Evolutionary conservation across 305 asterid genomes (phyloP).

Genomic region (Fraxinus albicans): DNA sequence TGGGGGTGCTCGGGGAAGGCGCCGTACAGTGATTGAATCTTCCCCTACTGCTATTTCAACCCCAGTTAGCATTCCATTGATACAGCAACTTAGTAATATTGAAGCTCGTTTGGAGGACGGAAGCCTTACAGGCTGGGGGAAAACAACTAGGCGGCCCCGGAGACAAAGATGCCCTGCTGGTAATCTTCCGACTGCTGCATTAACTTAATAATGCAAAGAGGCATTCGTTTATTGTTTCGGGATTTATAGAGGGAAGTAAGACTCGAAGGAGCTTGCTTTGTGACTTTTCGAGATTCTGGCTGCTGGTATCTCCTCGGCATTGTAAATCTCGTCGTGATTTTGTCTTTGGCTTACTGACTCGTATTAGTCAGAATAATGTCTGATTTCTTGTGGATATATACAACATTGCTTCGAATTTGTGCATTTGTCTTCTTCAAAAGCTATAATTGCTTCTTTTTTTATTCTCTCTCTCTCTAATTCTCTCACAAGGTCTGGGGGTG

Average conservation of each 20-base stretch:
- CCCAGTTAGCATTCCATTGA: slow-evolving; percentile 39
- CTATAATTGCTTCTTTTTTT: neutral
- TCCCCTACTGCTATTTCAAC: slow-evolving; percentile 26
- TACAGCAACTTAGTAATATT: slow-evolving; percentile 42
- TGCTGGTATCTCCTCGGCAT: slow-evolving; percentile 30
- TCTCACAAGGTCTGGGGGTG: neutral
- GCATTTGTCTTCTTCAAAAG: neutral
- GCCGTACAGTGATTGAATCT: slow-evolving; percentile 50
- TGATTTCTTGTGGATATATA: slow-evolving; percentile 50
- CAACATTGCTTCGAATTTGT: slow-evolving; percentile 30
- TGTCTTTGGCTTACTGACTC: slow-evolving; percentile 39
- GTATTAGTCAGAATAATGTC: slow-evolving; percentile 43
- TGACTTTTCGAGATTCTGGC: slow-evolving; percentile 34
- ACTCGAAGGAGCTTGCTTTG: slow-evolving; percentile 32
- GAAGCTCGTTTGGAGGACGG: slow-evolving; percentile 70
- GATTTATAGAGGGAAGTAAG: slow-evolving; percentile 42
- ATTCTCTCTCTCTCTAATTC: neutral
- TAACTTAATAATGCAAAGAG: slow-evolving; percentile 44
- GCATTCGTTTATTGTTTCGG: slow-evolving; percentile 28
- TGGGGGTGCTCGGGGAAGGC: slow-evolving; percentile 63
- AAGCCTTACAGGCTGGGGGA: slow-evolving; percentile 95
- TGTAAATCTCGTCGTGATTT: slow-evolving; percentile 56
- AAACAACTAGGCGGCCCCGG: slow-evolving; percentile 92
- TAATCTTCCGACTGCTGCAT: slow-evolving; percentile 52
- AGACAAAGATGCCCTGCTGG: slow-evolving; percentile 83